Evolutionary conservation across 306 rosid genomes (phyloP).

Genomic region (Acacia confusa): DNA sequence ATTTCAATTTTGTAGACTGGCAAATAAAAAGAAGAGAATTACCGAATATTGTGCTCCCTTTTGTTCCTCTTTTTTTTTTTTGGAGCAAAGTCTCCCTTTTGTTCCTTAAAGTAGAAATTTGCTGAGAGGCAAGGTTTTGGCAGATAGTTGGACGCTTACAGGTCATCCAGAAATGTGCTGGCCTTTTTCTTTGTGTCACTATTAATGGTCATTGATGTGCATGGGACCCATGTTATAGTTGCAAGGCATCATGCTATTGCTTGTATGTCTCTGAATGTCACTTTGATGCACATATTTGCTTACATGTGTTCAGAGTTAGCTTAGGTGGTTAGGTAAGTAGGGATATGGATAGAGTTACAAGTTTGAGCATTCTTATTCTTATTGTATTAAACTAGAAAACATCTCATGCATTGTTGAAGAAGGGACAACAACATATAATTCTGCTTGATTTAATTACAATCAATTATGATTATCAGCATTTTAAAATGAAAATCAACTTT

Average conservation of each 20-base stretch:
- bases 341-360: neutral
- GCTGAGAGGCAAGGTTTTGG: neutral
- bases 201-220: neutral
- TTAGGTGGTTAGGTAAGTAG: neutral
- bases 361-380: neutral
- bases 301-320: neutral
- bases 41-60: neutral
- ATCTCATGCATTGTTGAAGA: neutral
- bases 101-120: slow-evolving; percentile 7
- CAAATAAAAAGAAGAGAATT: neutral
- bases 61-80: neutral
- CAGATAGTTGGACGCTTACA: neutral
- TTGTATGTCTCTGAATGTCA: neutral
- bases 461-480: neutral
- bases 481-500: neutral
- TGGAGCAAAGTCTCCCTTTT: neutral
- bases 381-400: neutral
- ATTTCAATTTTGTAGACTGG: neutral
- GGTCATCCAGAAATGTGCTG: slow-evolving; percentile 4
- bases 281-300: neutral
- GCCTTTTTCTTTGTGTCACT: neutral
- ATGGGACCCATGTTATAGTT: neutral
- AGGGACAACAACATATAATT: neutral
- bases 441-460: neutral
- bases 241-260: neutral